These are phyloP conservation scores for Phanerochaete sordida DNA, from an alignment of 768 basidiomycete genomes.

Conservation along the genomic window DNA sequence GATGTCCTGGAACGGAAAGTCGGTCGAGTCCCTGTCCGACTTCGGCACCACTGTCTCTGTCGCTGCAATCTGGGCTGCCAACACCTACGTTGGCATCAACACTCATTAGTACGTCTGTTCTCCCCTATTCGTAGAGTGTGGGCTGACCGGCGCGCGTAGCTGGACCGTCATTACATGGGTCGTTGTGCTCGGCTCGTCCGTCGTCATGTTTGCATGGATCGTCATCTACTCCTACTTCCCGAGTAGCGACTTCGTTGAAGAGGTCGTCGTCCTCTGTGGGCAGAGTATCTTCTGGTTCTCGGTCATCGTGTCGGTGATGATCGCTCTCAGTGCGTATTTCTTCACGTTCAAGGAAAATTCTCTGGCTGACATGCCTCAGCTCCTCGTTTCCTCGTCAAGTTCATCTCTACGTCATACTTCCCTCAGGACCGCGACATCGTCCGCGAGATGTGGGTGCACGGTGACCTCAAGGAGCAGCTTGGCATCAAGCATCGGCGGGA, in stretches of 20 bases:
- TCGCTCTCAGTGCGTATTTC: constrained; percentile 65
- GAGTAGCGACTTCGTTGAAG: constrained; percentile 67
- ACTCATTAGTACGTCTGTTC: constrained; percentile 70
- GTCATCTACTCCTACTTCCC: constrained; percentile 81
- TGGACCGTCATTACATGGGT: constrained; percentile 88
- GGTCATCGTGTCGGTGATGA: constrained; percentile 60
- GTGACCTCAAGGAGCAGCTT: constrained; percentile 78
- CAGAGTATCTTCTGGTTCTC: constrained; percentile 84
- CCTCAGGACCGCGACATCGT: constrained; percentile 89
- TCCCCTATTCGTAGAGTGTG: constrained; percentile 11
- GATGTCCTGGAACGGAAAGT: constrained; percentile 73
- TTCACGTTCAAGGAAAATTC: neutral
- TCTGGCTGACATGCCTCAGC: constrained; percentile 36
- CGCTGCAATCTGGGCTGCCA: constrained; percentile 84
- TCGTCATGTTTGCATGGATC: constrained; percentile 87
- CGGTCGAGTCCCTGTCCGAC: constrained; percentile 77
- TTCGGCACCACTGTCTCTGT: constrained; percentile 91
- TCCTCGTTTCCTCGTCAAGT: constrained; percentile 81
- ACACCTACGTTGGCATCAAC: constrained; percentile 86
- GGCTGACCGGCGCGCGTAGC: constrained; percentile 31
- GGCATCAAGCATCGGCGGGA: constrained; percentile 64
- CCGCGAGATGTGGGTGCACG: constrained; percentile 86
- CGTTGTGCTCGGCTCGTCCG: constrained; percentile 71
- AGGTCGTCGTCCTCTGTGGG: constrained; percentile 70
- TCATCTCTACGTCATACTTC: constrained; percentile 60